Conservation (phyloP, 805 yeast species). For the Pichia sporocuriosa region DNA sequence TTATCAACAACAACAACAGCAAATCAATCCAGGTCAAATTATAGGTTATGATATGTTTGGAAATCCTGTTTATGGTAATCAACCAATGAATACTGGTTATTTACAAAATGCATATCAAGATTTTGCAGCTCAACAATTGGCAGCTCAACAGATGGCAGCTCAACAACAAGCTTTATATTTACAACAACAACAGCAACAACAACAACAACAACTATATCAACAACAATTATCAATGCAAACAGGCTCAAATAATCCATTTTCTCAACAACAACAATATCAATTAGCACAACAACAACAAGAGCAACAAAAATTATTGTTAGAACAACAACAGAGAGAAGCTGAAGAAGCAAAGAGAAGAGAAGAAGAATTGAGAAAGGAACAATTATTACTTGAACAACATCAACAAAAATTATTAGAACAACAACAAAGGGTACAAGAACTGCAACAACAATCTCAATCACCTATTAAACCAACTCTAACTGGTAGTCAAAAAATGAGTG, state of each 20-base stretch:
- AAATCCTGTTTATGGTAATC: constrained; percentile 50
- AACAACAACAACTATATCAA: constrained; percentile 20
- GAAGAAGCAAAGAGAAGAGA: constrained; percentile 47
- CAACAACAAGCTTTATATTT: constrained; percentile 19
- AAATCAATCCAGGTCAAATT: constrained; percentile 23
- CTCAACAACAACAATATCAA: constrained; percentile 14
- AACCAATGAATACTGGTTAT: constrained; percentile 49
- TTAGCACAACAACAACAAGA: constrained; percentile 6
- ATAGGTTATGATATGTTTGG: constrained; percentile 56
- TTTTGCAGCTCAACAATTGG: constrained; percentile 18
- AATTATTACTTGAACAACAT: constrained; percentile 10
- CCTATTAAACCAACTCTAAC: constrained; percentile 42
- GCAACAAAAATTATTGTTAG: constrained; percentile 2
- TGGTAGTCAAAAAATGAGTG: constrained; percentile 49
- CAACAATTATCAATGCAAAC: constrained; percentile 34
- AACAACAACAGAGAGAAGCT: constrained; percentile 17
- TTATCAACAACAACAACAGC: constrained; percentile 31
- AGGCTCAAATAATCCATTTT: constrained; percentile 34
- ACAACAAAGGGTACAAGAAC: constrained; percentile 13
- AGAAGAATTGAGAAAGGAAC: constrained; percentile 27
- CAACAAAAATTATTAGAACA: constrained; percentile 7
- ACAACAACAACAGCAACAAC: constrained; percentile 21
- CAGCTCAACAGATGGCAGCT: constrained; percentile 17
- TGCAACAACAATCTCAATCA: constrained; percentile 22
- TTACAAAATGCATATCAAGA: constrained; percentile 40